Base-by-base conservation (phyloP, 768 basidiomycete species). In the Tulasnella sp. region DNA sequence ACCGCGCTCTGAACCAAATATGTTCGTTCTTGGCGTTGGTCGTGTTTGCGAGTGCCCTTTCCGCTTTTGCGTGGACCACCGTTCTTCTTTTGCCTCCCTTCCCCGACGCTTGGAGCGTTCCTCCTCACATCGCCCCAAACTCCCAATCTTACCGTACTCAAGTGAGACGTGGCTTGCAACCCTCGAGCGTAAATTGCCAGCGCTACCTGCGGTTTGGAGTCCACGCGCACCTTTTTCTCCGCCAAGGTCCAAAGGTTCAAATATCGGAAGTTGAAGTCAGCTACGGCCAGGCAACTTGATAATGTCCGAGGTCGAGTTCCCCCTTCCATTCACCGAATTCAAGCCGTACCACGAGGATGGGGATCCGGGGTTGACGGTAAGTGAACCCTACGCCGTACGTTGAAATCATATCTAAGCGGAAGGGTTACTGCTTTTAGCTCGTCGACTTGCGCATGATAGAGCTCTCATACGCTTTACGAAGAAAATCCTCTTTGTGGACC, bases 381-480 rank as follows among this genome's bases (percentile, higher is more conserved):
- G 56, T 8, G 24, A 16, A 27, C 56, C 7, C 31, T 16, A 0
- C 9, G 24, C 31, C 12, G n/a, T 2, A 27, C 56, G 2, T 58
- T 16, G 31, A n/a, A n/a, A 8, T 2, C n/a, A 14, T 4, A 16
- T 27, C 24, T 58, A 16, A 27, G 7, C n/a, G 24, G 27, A n/a
- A 24, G 24, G 56, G 7, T 3, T 8, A 14, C 31, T 48, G 3
- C 48, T 38, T n/a, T 36, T n/a, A 77, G 76, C 38, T 77, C 27
- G 76, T 58, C 31, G 76, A 77, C 19, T 56, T 56, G 1, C 44
- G 76, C 14, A 76, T 76, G 76, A 14, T 31, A 5, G 76, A 62
- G 48, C 44, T 79, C 14, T 79, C 78, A 14, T 75, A 74, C 34
- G 78, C 78, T 5, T 39, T 79, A 9, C 71, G 78, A 6, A 19